Evolutionary conservation across 345 rosid genomes (phyloP), one percentile per base, ranked within the genome.

Genomic region (Eucalyptus shirleyi): DNA sequence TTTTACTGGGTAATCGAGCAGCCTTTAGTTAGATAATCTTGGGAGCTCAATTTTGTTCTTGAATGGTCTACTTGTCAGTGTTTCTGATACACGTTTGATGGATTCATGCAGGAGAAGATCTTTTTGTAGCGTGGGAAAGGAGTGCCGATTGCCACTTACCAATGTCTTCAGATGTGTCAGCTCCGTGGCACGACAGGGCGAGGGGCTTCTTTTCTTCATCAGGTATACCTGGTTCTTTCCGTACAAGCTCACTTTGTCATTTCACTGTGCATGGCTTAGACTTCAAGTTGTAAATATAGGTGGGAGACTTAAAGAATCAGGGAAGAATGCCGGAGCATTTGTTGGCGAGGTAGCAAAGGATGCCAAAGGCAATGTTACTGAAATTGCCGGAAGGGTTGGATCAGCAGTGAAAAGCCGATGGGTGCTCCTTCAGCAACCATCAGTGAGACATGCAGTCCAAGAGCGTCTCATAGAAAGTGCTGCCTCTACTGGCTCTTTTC

Each of bases 261-360:
- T 40, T 77, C 47, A 77, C 85, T 40, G 47, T 21, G 47, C 85
- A 40, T 77, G 85, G 85, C 85, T 77, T 77, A 40, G 30, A 77
- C 47, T 77, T 77, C 30, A 77, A 77, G 85, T 26, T 77, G 85
- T 42, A 77, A 77, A 69, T 91, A 88, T 92, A 98, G 99, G 98
- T 87, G 94, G 91, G 88, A 98, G 94, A 93, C 92, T 98, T 56
- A 97, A 93, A 93, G 96, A 96, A 93, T 99, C 97, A 8, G 90
- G 99, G 50, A 95, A 95, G 91, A 91, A 96, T 12, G 99, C 99
- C 12, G 98, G 98, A 89, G 93, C 95, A 86, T 94, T 95, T 90
- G 95, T 97, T 6, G 99, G 95, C 59, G 99, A 94, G 92, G 99
- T 94, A 26, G 99, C 99, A 10, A 97, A 96, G 90, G 99, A 97